Base-by-base conservation (phyloP, 2,329 filamentous ascomycete species). In the Hymenoscyphus occultus region DNA sequence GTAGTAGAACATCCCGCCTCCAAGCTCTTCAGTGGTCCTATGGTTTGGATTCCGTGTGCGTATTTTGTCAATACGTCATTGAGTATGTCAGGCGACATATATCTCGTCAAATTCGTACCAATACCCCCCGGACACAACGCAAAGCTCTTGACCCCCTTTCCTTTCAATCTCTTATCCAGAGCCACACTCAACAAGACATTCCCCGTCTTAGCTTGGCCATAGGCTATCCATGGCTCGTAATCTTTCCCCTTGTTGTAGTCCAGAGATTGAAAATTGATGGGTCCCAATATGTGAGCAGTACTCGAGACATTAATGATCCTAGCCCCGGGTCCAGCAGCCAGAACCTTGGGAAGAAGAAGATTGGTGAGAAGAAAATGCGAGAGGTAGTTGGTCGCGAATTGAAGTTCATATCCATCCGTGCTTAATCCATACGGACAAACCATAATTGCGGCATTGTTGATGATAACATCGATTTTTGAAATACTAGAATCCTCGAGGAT, bases 351-450 rank as follows among this genome's bases (percentile, higher is more conserved):
- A 57, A 68, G 64, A 13, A 86, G 75, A 1, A 84, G 77, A 32
- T 82, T 76, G 65, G 83, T 81, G 14, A 86, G 77, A 0, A 85
- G 77, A 74, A 86, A 86, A 68, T 85, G 81, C 9, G 75, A 78
- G 1, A 87, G 74, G 69, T 86, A 80, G 71, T 86, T 85, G 6
- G 78, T 80, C 40, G 78, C 83, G 65, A 86, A 81, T 64, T 86
- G 83, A 0, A 72, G 71, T 68, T 86, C 83, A 68, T 80, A 80
- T 31, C 81, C 81, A 66, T 84, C 81, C n/a, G 68, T 66, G 6
- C 72, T 71, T n/a, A 63, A 54, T n/a, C 68, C 63, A 51, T 63
- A 70, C 1, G 69, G 68, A 63, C 54, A 60, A 5, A 63, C 65
- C 71, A 71, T 71, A 10, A 71, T 70, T 28, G 66, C 74, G 0